Evolutionary conservation across 1,284 basidiomycete species (phyloP), one percentile per base, ranked within the genome.

Genomic region (Cystobasidiaceae sp.): DNA sequence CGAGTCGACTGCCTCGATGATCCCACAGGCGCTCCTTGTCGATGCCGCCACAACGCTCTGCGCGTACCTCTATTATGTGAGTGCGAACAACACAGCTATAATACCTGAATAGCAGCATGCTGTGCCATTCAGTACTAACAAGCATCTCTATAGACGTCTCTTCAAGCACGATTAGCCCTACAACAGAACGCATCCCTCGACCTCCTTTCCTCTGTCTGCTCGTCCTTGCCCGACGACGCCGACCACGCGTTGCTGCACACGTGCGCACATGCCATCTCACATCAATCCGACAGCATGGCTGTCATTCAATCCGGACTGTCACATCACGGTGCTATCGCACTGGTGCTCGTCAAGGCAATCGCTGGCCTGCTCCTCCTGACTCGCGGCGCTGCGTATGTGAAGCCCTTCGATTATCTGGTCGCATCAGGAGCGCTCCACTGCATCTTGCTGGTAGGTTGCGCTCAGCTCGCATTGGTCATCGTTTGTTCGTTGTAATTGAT

Each of bases 161-260:
- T 56, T 25, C 61, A 64, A 48, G 52, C 61, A 21, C 61, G 61
- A 21, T 45, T 64, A 45, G 51, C 52, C 44, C 25, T 64, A 43
- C 61, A 64, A 34, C 61, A 64, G 52, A 39, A 64, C 45, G 50
- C 61, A 23, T 64, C 52, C 9, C 45, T 64, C 15, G 61, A 64
- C 32, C 51, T 56, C 51, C 61, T 64, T 6, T 44, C 46, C 15
- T 48, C 51, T 23, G 28, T 64, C 44, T 64, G 61, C 27, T 34
- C 61, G 27, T 49, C 61, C 52, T 33, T 32, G 11, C 43, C 50
- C 17, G 51, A 46, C 25, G 46, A 27, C 25, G 43, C 50, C 21
- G 60, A 62, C 21, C 9, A 34, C 39, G 44, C 61, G 2, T 28
- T 64, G 3, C 17, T 64, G 32, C 46, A 46, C 44, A 46, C 43